Percentiles rank a stretch among this genome's conserved stretches.
Evolutionary conservation across 169 alveolate species (phyloP).

Genomic region (Neospora caninum): DNA sequence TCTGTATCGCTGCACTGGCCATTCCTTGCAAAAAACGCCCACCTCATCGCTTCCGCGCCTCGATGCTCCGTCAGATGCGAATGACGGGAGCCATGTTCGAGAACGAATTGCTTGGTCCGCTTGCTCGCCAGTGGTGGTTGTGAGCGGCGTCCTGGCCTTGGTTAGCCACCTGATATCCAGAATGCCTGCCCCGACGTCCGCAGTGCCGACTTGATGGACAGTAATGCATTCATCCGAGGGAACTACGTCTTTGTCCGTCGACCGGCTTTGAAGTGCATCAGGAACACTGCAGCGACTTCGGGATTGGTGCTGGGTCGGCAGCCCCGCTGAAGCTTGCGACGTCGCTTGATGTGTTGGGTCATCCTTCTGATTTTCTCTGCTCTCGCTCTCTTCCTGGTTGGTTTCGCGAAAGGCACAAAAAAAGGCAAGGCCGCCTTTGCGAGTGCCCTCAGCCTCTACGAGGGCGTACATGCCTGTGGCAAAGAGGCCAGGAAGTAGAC

Average conservation of each 20-base stretch:
- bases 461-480: neutral
- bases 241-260: neutral
- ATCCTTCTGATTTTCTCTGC: neutral
- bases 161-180: constrained; percentile 24
- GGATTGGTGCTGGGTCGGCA: neutral
- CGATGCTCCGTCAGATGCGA: neutral
- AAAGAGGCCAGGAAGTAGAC: neutral
- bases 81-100: neutral
- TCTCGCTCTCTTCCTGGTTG: neutral
- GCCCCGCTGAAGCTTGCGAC: neutral
- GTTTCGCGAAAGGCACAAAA: neutral
- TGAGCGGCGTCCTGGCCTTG: neutral
- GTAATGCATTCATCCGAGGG: neutral
- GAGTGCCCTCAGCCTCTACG: neutral
- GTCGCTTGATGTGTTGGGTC: neutral
- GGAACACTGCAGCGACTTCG: too few relatives aligned
- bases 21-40: neutral
- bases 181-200: constrained; percentile 5
- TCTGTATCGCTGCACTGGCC: too few relatives aligned
- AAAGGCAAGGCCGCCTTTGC: neutral
- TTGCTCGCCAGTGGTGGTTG: neutral
- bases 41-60: neutral
- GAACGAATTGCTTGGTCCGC: neutral
- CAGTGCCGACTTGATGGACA: neutral
- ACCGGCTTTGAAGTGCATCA: neutral